Evolutionary conservation across 352 stramenopile species (phyloP).

Genomic region (Phytopythium chamaehyphon): DNA sequence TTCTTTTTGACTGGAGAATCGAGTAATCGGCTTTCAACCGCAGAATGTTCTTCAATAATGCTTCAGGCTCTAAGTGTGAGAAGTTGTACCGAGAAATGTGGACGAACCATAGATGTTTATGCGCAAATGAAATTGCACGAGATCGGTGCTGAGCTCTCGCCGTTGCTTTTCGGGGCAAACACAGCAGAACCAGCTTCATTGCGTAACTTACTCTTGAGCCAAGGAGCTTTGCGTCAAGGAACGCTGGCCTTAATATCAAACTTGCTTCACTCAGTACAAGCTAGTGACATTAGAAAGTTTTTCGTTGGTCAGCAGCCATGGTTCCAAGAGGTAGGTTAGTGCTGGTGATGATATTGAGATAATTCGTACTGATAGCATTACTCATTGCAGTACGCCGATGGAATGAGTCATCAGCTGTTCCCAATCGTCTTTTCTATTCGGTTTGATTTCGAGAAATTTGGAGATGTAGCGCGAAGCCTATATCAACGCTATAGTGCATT

Average conservation of each 20-base stretch:
- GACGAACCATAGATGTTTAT: slow-evolving; percentile 48
- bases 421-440: slow-evolving; percentile 54
- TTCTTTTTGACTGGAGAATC: slow-evolving; percentile 51
- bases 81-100: slow-evolving; percentile 51
- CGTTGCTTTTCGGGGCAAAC: slow-evolving; percentile 41
- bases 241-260: slow-evolving; percentile 65
- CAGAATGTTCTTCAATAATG: slow-evolving; percentile 53
- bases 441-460: slow-evolving; percentile 52
- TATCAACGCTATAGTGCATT: slow-evolving; percentile 50
- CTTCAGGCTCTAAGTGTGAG: slow-evolving; percentile 54
- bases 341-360: background rate
- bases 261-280: slow-evolving; percentile 47
- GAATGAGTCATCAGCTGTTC: slow-evolving; percentile 67
- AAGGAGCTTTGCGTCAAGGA: slow-evolving; percentile 46
- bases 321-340: slow-evolving; percentile 51
- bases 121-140: slow-evolving; percentile 42
- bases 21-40: slow-evolving; percentile 20
- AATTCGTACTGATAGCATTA: background rate
- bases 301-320: slow-evolving; percentile 31
- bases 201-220: slow-evolving; percentile 52
- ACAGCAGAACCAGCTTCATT: slow-evolving; percentile 36
- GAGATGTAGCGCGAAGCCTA: slow-evolving; percentile 47
- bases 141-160: slow-evolving; percentile 44
- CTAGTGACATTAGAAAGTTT: slow-evolving; percentile 32
- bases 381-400: slow-evolving; percentile 48